A percentile compares a stretch with the other conserved stretches of the same genome.
These are phyloP conservation scores for Graphium sp. DNA, from an alignment of 2,329 filamentous ascomycete species.

Conservation along the genomic window DNA sequence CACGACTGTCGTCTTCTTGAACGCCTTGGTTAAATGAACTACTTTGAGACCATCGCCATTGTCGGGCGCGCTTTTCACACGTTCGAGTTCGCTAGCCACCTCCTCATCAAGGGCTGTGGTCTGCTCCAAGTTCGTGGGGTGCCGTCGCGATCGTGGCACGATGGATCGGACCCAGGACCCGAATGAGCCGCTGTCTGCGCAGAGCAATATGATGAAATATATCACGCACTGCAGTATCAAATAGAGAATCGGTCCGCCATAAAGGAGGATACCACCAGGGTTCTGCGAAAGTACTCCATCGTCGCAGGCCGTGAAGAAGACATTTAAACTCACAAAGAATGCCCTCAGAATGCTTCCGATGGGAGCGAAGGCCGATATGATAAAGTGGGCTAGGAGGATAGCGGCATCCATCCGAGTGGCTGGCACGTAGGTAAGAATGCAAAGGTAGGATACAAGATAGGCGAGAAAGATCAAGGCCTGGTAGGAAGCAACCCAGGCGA, in stretches of 20 bases:
- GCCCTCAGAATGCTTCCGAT: slow-evolving; percentile 60
- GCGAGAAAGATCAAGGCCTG: slow-evolving; percentile 57
- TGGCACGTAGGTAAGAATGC: slow-evolving; percentile 57
- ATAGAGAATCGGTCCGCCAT: slow-evolving; percentile 74
- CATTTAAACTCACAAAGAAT: slow-evolving; percentile 63
- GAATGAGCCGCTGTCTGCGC: slow-evolving; percentile 61
- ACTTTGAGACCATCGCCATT: slow-evolving; percentile 56
- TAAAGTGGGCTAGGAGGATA: slow-evolving; percentile 57
- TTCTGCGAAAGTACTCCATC: slow-evolving; percentile 45
- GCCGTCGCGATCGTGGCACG: slow-evolving; percentile 10
- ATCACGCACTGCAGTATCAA: slow-evolving; percentile 57
- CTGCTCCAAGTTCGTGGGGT: slow-evolving; percentile 14
- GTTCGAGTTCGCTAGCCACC: slow-evolving; percentile 44
- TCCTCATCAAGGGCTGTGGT: slow-evolving; percentile 46
- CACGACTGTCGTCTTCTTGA: slow-evolving; percentile 61
- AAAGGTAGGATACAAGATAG: slow-evolving; percentile 57
- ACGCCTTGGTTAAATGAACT: slow-evolving; percentile 63
- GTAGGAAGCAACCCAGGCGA: slow-evolving; percentile 63
- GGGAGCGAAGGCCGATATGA: slow-evolving; percentile 57
- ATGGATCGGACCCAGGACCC: slow-evolving; percentile 31
- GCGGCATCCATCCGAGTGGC: slow-evolving; percentile 50
- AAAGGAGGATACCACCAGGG: slow-evolving; percentile 55
- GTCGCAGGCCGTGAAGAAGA: slow-evolving; percentile 67
- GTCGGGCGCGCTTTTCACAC: slow-evolving; percentile 25
- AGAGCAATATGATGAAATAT: slow-evolving; percentile 58